Conservation (phyloP, 148 eudicot species). For the Vaccinium macrocarpon region DNA sequence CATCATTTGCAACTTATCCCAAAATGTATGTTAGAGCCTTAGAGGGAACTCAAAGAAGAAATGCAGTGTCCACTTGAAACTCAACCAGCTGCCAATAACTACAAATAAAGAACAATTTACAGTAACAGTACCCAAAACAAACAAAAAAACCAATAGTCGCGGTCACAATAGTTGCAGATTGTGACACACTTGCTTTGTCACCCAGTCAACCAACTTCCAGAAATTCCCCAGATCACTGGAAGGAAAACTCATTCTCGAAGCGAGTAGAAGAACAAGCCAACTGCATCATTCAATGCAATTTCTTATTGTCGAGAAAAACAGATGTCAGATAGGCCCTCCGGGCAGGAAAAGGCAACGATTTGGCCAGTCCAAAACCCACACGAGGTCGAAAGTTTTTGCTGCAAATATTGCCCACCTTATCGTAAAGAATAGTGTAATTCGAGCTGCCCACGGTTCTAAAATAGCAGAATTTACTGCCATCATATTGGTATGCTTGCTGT, state of each 20-base stretch:
- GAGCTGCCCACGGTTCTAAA: slow-evolving; percentile 66
- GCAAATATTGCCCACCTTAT: slow-evolving; percentile 49
- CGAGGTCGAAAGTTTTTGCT: slow-evolving; percentile 13
- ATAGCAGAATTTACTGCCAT: slow-evolving; percentile 46
- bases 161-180: neutral
- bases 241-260: neutral
- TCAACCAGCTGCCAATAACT: neutral
- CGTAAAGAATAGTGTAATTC: slow-evolving; percentile 71
- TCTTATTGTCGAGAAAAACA: neutral
- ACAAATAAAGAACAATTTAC: neutral
- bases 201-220: neutral
- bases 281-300: neutral
- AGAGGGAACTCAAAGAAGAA: neutral
- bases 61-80: neutral
- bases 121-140: neutral
- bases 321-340: slow-evolving; percentile 17
- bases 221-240: neutral
- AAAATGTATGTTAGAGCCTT: neutral
- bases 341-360: slow-evolving; percentile 13
- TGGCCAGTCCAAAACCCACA: slow-evolving; percentile 12
- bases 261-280: slow-evolving; percentile 6
- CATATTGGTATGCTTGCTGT: slow-evolving; percentile 48
- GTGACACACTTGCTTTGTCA: neutral
- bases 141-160: neutral
- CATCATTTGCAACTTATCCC: neutral